Evolutionary conservation across 1,284 basidiomycete species (phyloP), one percentile per base, ranked within the genome.

Genomic region (Heterobasidion annosum): DNA sequence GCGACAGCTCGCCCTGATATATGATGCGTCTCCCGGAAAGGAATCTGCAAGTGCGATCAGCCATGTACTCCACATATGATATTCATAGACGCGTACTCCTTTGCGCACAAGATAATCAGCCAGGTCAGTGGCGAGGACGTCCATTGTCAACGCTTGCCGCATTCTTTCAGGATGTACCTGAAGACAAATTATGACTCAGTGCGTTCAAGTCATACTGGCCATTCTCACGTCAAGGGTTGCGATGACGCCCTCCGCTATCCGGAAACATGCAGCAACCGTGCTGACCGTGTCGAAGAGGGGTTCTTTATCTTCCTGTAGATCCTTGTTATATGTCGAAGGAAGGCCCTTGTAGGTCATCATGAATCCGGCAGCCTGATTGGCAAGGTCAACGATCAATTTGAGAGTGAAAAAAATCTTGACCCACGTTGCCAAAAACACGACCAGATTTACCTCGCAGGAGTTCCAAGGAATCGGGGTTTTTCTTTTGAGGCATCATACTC

Each of bases 401-500:
- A 25, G 47, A 35, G 42, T 50, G 43, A 8, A 49, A 3, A 3
- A 34, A 25, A 25, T 25, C 25, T 25, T 45, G n/a, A 61, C 81
- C 59, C 63, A 89, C 90, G 65, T 93, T 88, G 58, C 96, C 96
- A 71, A 98, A 97, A 42, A 97, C 80, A 42, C 96, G 87, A 8
- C 97, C 96, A 32, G 89, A 85, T 73, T 99, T 99, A 61, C 96
- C 96, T 57, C 96, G 86, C 55, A 99, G 78, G 32, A 99, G 77
- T 69, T 99, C 97, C 49, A 97, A 74, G 34, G 93, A 97, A 70
- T 98, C 96, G 0, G 97, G 93, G 70, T 99, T 99, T 76, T 99
- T 98, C 77, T 99, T 98, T 68, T 99, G 96, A 1, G 96, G 96
- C 96, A 99, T 99, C 68, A 99, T 98, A 60, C 94, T 98, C 44